These are phyloP conservation scores for Colletotrichum tropicale DNA, from an alignment of 2,329 filamentous ascomycete genomes.

Conservation along the genomic window DNA sequence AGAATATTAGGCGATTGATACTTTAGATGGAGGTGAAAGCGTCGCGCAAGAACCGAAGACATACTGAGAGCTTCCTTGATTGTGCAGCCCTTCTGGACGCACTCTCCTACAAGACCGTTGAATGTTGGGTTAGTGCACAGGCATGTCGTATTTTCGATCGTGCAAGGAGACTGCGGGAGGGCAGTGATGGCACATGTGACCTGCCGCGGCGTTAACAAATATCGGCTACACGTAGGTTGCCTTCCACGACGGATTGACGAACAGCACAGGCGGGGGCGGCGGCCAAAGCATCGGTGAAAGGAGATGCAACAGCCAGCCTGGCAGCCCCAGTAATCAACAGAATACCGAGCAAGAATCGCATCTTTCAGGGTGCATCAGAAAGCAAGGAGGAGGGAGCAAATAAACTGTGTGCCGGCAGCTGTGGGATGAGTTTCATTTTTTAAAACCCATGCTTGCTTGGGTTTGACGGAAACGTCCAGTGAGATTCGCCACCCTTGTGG, in stretches of 20 bases:
- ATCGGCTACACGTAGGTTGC: background rate
- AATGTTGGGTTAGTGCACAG: background rate
- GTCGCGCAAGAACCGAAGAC: background rate
- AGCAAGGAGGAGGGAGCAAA: background rate
- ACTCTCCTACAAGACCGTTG: background rate
- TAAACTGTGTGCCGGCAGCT: background rate
- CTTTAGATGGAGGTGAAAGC: background rate
- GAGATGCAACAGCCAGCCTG: background rate
- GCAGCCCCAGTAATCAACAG: background rate
- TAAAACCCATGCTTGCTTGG: background rate
- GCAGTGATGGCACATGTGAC: background rate
- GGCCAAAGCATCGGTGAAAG: background rate
- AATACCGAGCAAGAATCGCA: background rate
- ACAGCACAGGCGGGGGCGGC: background rate
- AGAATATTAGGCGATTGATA: background rate
- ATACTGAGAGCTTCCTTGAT: background rate
- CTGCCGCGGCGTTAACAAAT: background rate
- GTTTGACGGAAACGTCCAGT: background rate
- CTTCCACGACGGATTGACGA: background rate
- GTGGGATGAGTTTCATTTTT: background rate
- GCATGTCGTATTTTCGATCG: background rate
- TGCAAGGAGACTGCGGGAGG: background rate
- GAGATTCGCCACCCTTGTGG: background rate
- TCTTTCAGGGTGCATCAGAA: background rate
- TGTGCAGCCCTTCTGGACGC: background rate